Base-by-base conservation (phyloP, 805 yeast genomes). In the Kluyveromyces aestuarii region DNA sequence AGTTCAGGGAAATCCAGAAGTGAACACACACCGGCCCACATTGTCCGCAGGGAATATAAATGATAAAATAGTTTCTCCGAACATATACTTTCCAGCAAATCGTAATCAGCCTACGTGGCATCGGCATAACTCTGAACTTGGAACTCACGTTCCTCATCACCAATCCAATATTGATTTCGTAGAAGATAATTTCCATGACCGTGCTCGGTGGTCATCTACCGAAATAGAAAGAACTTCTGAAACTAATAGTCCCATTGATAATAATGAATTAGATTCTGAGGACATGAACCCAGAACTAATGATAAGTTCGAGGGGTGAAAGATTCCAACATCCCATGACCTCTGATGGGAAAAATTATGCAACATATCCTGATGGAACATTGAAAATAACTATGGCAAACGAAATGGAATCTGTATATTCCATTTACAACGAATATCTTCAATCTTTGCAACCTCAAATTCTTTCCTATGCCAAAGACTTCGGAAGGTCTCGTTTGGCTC, bases 351-450 rank as follows among this genome's bases (percentile, higher is more conserved):
- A 50, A 27, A 40, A 36, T 11, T 50, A 50, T 39, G 27, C 44
- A 18, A 18, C 47, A 25, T 47, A 45, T 33, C 46, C 44, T 25
- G 48, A 37, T 19, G 53, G 53, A 7, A 50, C 35, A 27, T 37
- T 50, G 40, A 47, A 47, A 25, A 50, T 50, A 8, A 48, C 47
- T 14, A 50, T 50, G 53, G 45, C 47, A 37, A 44, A 44, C 17
- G 53, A 47, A 18, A 50, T 47, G 40, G 47, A 47, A 41, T 50
- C 53, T 13, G 40, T 50, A 14, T 50, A 48, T 37, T 46, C 49
- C 14, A 48, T 50, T 30, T 50, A 50, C 18, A 50, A 50, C 44
- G 53, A 50, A 36, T 50, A 44, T 36, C 39, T 46, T 19, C 51
- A 48, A 37, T 50, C 53, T 14, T 41, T 50, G 38, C 43, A 41